Evolutionary conservation across 1,284 basidiomycete genomes (phyloP).

Genomic region (Fomitopsis palustris): DNA sequence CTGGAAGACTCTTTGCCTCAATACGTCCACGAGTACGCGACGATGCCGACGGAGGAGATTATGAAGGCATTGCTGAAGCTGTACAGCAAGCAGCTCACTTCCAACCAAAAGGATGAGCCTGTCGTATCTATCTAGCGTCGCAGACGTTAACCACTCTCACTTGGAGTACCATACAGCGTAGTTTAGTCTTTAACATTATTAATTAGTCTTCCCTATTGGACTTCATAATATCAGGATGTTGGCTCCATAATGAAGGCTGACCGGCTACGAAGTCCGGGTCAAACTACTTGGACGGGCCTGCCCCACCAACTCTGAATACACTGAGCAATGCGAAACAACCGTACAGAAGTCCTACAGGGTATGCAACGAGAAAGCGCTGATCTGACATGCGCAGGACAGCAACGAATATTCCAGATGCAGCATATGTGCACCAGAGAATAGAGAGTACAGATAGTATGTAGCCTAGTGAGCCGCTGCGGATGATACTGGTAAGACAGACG

Average conservation of each 20-base stretch:
- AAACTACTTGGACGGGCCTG: conserved; percentile 22
- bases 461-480: conserved; percentile 69
- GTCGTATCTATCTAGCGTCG: neutral
- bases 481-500: conserved; percentile 9
- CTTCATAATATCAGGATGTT: neutral
- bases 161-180: neutral
- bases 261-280: neutral
- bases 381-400: conserved; percentile 91
- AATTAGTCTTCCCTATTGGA: neutral
- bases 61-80: conserved; percentile 79
- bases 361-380: conserved; percentile 89
- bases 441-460: conserved; percentile 79
- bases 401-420: conserved; percentile 92
- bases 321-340: conserved; percentile 90
- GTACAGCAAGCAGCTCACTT: conserved; percentile 72
- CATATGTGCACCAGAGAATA: conserved; percentile 93
- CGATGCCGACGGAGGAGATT: conserved; percentile 78
- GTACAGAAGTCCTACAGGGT: conserved; percentile 89
- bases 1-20: conserved; percentile 79
- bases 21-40: conserved; percentile 86
- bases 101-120: conserved; percentile 9
- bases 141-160: no score
- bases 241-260: neutral
- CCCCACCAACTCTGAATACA: conserved; percentile 62
- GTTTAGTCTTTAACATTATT: conserved; percentile 1